Evolutionary conservation across 352 stramenopile genomes (phyloP).

Genomic region (Blastocystis sp.): DNA sequence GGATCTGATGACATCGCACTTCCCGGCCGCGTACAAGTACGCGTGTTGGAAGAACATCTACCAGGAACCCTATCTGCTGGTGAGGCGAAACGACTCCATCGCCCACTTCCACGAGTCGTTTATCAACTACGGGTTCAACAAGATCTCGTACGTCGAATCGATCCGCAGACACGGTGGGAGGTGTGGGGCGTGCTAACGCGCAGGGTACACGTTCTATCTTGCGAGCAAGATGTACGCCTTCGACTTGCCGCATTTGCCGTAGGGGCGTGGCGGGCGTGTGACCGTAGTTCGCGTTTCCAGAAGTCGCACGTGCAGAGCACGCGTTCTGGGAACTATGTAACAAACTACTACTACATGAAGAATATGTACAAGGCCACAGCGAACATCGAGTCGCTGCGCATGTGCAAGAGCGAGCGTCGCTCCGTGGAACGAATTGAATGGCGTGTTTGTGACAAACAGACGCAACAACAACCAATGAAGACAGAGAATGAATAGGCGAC

Average conservation of each 20-base stretch:
- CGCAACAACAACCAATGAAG: too few relatives aligned
- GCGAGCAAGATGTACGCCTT: background rate
- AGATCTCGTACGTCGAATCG: slow-evolving; percentile 32
- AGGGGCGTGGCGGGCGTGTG: background rate
- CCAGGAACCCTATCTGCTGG: slow-evolving; percentile 55
- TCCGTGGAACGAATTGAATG: background rate
- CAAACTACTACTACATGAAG: background rate
- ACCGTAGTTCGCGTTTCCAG: slow-evolving; percentile 28
- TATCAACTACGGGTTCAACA: slow-evolving; percentile 58
- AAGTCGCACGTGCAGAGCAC: background rate
- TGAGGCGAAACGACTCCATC: background rate
- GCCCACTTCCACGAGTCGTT: background rate
- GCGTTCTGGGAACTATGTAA: background rate
- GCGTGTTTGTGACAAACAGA: too few relatives aligned
- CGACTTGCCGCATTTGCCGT: slow-evolving; percentile 48
- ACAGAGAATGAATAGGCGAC: background rate
- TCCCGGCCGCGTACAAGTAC: background rate
- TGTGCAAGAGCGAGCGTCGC: background rate
- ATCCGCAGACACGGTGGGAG: background rate
- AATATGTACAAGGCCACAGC: background rate
- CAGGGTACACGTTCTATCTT: slow-evolving; percentile 32
- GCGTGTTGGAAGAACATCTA: slow-evolving; percentile 34
- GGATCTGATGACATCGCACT: background rate
- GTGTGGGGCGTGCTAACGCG: background rate
- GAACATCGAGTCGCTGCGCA: background rate